Percentiles rank a stretch among this genome's conserved stretches.
phyloP scores from a whole-genome alignment of 2,329 filamentous ascomycete species.

The Fusarium tanahbumbuense region DNA sequence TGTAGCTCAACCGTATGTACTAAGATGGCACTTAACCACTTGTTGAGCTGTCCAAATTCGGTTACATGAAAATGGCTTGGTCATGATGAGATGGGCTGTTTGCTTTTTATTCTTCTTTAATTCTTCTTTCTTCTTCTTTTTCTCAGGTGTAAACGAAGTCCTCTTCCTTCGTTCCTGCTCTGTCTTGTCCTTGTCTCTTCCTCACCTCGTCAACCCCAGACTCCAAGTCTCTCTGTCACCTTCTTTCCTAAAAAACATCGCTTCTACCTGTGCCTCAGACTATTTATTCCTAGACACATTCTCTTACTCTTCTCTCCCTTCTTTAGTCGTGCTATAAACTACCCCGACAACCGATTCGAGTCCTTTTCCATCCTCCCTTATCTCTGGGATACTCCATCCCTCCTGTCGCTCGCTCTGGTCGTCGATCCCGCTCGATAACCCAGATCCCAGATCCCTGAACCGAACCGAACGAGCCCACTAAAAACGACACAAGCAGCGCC shows the following conservation, averaged over 20 bases:
- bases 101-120: conserved; percentile 7
- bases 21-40: conserved; percentile 14
- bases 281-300: conserved; percentile 14
- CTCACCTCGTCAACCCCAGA: conserved; percentile 36
- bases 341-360: conserved; percentile 13
- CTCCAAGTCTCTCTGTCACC: conserved; percentile 6
- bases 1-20: conserved; percentile 7
- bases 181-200: conserved; percentile 10
- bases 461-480: conserved; percentile 34
- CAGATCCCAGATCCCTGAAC: conserved; percentile 42
- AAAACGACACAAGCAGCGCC: conserved; percentile 33
- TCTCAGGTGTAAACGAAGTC: not conserved
- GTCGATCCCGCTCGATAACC: conserved; percentile 40
- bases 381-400: conserved; percentile 24
- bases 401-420: conserved; percentile 27
- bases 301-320: conserved; percentile 4
- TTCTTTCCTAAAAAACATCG: conserved; percentile 16
- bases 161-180: conserved; percentile 18
- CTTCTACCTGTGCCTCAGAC: conserved; percentile 6
- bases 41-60: conserved; percentile 39
- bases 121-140: not conserved
- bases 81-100: conserved; percentile 18
- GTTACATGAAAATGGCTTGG: conserved; percentile 38
- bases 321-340: conserved; percentile 4
- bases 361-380: conserved; percentile 22